Evolutionary conservation across 306 rosid species (phyloP).

Genomic region (Betula pendula): DNA sequence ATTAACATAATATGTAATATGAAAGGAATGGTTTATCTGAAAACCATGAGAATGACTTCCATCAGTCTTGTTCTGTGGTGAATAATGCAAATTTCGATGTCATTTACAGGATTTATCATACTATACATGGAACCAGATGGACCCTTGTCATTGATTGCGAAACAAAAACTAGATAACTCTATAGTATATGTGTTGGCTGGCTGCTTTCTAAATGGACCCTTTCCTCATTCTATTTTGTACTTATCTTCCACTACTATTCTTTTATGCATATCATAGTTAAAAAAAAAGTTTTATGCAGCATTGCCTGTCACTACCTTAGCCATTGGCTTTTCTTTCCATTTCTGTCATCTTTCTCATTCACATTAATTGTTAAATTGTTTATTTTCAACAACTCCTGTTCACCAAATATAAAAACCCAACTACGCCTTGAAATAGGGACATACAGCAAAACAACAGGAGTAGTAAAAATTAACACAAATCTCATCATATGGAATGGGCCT

Average conservation of each 20-base stretch:
- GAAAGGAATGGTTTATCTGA: not conserved
- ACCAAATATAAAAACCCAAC: not conserved
- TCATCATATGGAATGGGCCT: conserved; percentile 21
- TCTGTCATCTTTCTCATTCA: conserved; percentile 27
- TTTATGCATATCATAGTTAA: not conserved
- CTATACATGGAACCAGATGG: not conserved
- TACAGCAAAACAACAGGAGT: conserved; percentile 16
- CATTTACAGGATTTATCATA: not conserved
- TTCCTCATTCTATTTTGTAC: not conserved
- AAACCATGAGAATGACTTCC: not conserved
- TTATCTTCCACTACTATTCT: not conserved
- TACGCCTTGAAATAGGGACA: conserved; percentile 17
- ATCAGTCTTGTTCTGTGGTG: not conserved
- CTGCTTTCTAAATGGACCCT: not conserved
- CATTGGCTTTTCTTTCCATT: not conserved
- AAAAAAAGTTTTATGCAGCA: not conserved
- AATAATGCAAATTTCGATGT: too few species aligned
- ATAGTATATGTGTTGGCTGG: not conserved
- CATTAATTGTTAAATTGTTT: not conserved
- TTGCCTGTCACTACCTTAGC: conserved; percentile 32
- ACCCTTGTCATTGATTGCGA: not conserved
- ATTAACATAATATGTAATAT: not conserved
- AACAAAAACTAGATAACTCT: not conserved
- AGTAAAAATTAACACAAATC: too few species aligned
- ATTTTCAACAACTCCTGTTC: conserved; percentile 12